Evolutionary conservation across 2,329 filamentous ascomycete species (phyloP), one percentile per base, ranked within the genome.

Genomic region (Fusarium tjaetaba): DNA sequence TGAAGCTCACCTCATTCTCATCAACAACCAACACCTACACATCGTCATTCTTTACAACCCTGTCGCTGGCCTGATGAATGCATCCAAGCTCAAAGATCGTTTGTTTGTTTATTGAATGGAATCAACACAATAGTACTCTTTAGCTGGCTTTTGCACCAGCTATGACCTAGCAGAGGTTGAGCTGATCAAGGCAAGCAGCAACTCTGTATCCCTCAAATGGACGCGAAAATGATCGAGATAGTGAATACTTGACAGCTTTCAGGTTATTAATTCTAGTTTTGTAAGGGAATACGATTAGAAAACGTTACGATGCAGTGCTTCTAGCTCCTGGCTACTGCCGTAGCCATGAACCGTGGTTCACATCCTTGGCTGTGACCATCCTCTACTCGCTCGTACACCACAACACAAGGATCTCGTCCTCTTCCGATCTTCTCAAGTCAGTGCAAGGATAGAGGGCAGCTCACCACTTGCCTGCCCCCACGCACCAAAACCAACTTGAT

Each of bases 381-480:
- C 8, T 51, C 30, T 51, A 34, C 48, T 51, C 39, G 24, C 48
- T 51, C 43, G 26, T 24, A 59, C 42, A 48, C 30, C 34, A 51
- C 39, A 51, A 38, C 46, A 24, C 42, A 62, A 69, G 71, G 60
- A 41, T 43, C 41, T 74, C 59, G 46, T 43, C 62, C 41, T 74
- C 55, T 61, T 46, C 68, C 53, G 70, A 67, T 71, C 61, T 63
- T 48, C 61, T 55, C 61, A 64, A 41, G 38, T 51, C 56, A 61
- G 59, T 36, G 43, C 64, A 64, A 39, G 41, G 49, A 63, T 42
- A 48, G 26, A 56, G 52, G 28, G 68, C 39, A 68, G 38, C 66
- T 70, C 56, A 71, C 48, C 56, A 52, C 49, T 61, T 36, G 36
- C 18, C 24, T 28, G 51, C 71, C 72, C 72, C 72, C 71, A 74